Evolutionary conservation across 2,329 filamentous ascomycete species (phyloP).

Genomic region (Aspergillus pseudoglaucus): DNA sequence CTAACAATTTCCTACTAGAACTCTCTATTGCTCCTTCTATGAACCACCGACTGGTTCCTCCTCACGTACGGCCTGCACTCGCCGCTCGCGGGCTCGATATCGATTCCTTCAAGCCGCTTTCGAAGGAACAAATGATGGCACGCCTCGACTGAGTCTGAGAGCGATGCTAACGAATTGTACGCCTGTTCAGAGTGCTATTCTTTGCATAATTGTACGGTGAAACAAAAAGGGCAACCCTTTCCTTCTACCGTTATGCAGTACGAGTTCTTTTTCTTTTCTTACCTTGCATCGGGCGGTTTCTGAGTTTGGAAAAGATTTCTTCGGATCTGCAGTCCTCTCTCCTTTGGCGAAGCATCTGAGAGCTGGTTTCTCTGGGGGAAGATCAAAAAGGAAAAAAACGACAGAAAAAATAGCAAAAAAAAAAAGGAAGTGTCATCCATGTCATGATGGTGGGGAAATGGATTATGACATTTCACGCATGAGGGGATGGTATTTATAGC

Average conservation of each 20-base stretch:
- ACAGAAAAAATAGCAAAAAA: slow-evolving; percentile 8
- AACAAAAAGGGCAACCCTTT: neutral
- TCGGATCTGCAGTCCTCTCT: slow-evolving; percentile 22
- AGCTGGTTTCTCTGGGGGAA: slow-evolving; percentile 17
- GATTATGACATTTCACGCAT: slow-evolving; percentile 26
- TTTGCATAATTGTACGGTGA: slow-evolving; percentile 24
- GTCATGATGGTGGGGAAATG: slow-evolving; percentile 19
- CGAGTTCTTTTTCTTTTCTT: slow-evolving; percentile 22
- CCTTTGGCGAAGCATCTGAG: slow-evolving; percentile 17
- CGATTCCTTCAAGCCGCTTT: slow-evolving; percentile 84
- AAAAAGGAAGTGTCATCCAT: slow-evolving; percentile 15
- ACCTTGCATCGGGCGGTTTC: slow-evolving; percentile 27
- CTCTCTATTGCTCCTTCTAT: slow-evolving; percentile 87
- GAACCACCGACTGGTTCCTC: slow-evolving; percentile 81
- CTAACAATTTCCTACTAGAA: slow-evolving; percentile 51
- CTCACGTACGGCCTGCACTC: slow-evolving; percentile 69
- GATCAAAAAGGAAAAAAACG: slow-evolving; percentile 5
- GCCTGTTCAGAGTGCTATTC: slow-evolving; percentile 31
- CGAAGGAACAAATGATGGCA: slow-evolving; percentile 95
- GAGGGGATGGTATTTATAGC: slow-evolving; percentile 24
- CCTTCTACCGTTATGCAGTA: slow-evolving; percentile 21
- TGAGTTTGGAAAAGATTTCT: slow-evolving; percentile 23
- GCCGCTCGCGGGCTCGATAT: slow-evolving; percentile 78
- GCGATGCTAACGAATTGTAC: slow-evolving; percentile 30
- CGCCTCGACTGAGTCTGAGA: slow-evolving; percentile 73